A percentile compares a stretch with the other conserved stretches of the same genome.
These are phyloP conservation scores for Didymellaceae sp. DNA, from an alignment of 2,329 filamentous ascomycete genomes.

Conservation along the genomic window DNA sequence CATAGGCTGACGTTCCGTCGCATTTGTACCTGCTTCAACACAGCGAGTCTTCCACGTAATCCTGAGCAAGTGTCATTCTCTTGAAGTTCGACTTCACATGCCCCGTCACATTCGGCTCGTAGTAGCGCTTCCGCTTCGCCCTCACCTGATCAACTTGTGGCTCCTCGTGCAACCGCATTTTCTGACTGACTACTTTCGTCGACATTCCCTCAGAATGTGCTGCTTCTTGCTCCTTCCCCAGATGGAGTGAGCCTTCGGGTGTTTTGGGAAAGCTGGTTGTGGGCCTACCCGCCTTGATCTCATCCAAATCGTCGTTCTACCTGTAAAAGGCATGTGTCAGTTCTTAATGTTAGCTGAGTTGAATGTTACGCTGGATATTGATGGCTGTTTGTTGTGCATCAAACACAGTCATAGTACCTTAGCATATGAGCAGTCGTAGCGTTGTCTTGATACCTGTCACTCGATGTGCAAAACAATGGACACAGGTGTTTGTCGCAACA, in stretches of 20 bases:
- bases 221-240: neutral
- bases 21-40: neutral
- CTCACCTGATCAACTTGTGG: neutral
- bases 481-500: too few relatives aligned
- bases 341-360: neutral
- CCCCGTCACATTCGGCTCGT: neutral
- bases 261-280: neutral
- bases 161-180: too few relatives aligned
- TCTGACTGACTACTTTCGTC: neutral
- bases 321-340: neutral
- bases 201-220: neutral
- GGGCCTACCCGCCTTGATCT: neutral
- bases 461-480: too few relatives aligned
- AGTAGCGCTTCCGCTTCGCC: neutral
- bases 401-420: too few relatives aligned
- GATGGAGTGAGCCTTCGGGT: neutral
- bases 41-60: conserved; percentile 3
- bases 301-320: neutral
- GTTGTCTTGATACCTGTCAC: too few relatives aligned
- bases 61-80: neutral
- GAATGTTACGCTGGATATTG: neutral
- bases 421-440: too few relatives aligned
- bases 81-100: neutral
- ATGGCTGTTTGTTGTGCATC: neutral
- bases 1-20: too few relatives aligned